Conservation (phyloP, 257 asterid species). For the Striga asiatica region DNA sequence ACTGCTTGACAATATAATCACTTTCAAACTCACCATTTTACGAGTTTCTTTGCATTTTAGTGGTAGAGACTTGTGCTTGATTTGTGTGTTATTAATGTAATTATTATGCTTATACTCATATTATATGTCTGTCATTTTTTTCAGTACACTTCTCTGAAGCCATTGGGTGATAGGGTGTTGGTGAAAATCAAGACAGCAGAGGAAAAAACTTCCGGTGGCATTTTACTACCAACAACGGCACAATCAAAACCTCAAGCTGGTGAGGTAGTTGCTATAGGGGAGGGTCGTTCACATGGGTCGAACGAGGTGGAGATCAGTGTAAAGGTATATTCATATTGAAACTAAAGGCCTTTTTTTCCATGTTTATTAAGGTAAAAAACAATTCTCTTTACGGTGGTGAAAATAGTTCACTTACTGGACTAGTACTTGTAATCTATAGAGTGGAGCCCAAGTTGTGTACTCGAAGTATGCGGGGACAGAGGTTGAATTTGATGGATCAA, state of each 20-base stretch:
- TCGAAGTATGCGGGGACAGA: slow-evolving; percentile 83
- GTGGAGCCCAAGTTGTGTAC: slow-evolving; percentile 58
- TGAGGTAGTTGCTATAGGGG: slow-evolving; percentile 75
- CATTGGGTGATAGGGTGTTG: slow-evolving; percentile 72
- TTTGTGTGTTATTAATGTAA: not conserved
- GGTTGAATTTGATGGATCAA: slow-evolving; percentile 63
- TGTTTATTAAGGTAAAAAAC: not conserved
- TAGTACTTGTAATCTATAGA: slow-evolving; percentile 20
- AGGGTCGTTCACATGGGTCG: slow-evolving; percentile 59
- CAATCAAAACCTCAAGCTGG: slow-evolving; percentile 65
- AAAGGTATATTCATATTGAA: slow-evolving; percentile 37
- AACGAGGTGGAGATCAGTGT: slow-evolving; percentile 51
- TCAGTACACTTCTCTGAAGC: slow-evolving; percentile 72
- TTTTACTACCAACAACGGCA: slow-evolving; percentile 54
- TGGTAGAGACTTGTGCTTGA: not conserved
- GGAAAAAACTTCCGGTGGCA: slow-evolving; percentile 73
- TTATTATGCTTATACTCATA: not conserved
- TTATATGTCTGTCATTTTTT: not conserved
- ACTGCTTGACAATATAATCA: too few species aligned
- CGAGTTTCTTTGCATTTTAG: too few species aligned
- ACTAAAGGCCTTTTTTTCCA: not conserved
- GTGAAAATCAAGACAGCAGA: slow-evolving; percentile 55
- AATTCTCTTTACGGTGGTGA: too few species aligned
- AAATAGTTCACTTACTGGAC: not conserved
- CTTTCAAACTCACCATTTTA: too few species aligned